Conservation (phyloP, 805 yeast species). For the Saturnispora galanensis region DNA sequence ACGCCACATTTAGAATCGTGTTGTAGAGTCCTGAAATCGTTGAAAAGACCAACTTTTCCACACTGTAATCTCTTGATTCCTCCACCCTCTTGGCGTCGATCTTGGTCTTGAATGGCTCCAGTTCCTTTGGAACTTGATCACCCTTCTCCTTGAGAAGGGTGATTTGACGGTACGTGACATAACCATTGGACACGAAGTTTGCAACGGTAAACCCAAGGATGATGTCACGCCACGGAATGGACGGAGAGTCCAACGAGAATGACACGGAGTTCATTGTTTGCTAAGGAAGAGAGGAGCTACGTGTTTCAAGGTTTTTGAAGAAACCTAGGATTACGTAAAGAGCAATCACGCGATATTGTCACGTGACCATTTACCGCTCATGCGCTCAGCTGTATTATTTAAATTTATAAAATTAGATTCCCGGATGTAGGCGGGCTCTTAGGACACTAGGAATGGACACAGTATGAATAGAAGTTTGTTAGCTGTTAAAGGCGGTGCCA, state of each 20-base stretch:
- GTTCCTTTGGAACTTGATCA: conserved; percentile 51
- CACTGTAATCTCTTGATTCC: conserved; percentile 68
- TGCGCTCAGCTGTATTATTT: too few species aligned
- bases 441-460: too few species aligned
- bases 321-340: too few species aligned
- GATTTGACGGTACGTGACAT: conserved; percentile 70
- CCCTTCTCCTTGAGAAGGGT: conserved; percentile 39
- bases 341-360: too few species aligned
- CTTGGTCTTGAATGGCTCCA: conserved; percentile 38
- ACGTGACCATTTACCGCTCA: too few species aligned
- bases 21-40: conserved; percentile 43
- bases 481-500: too few species aligned
- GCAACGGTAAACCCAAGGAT: conserved; percentile 67
- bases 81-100: conserved; percentile 64
- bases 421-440: too few species aligned
- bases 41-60: conserved; percentile 67
- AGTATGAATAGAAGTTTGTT: too few species aligned
- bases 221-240: conserved; percentile 70
- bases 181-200: conserved; percentile 66
- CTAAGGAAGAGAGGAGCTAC: neutral
- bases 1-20: conserved; percentile 45
- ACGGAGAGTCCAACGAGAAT: conserved; percentile 44
- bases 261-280: neutral
- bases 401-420: too few species aligned
- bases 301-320: too few species aligned